Base-by-base conservation (phyloP, 805 yeast genomes). In the Blastobotrys americana region DNA sequence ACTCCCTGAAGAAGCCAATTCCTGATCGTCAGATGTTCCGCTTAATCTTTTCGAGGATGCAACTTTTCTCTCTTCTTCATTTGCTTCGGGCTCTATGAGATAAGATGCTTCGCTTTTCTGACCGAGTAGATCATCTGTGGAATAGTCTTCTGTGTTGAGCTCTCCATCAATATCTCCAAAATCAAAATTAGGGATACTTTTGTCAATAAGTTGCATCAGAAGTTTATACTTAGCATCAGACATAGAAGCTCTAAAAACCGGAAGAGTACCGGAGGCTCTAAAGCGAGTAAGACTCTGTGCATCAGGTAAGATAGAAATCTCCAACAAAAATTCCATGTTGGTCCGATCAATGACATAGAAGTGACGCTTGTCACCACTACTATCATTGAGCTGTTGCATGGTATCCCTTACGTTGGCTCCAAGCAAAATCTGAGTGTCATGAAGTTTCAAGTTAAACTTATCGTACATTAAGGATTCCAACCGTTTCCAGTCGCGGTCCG, bases 141-240 rank as follows among this genome's bases (percentile, higher is more conserved):
- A 10, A 19, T 37, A 15, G 19, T 25, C 35, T 18, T 18, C n/a
- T 4, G 36, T 39, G 17, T 33, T 33, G 36, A 33, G 10, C 21
- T 17, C 18, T 3, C 13, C 23, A 15, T 40, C 43, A 17, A 67
- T 71, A 1, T 51, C 56, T 8, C 67, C 69, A 46, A 52, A 49
- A 18, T 56, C 55, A 31, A 56, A 55, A 9, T 69, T 71, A 1
- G 96, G 97, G 8, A 87, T 70, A 17, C 82, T 76, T 6, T 70
- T 74, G 41, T 82, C 83, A 27, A 90, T 67, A 37, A 90, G 66
- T 46, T 80, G 78, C 90, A 93, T 81, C 56, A 93, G 68, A 1
- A 87, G 78, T 61, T 87, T 84, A 65, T 94, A 94, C 60, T 94
- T 96, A 55, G 80, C 83, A 59, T 93, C 97, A 54, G 85, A 85